Percentiles rank a stretch among this genome's conserved stretches.
Evolutionary conservation across 2,329 filamentous ascomycete species (phyloP).

Genomic region (Diaporthe capsici): DNA sequence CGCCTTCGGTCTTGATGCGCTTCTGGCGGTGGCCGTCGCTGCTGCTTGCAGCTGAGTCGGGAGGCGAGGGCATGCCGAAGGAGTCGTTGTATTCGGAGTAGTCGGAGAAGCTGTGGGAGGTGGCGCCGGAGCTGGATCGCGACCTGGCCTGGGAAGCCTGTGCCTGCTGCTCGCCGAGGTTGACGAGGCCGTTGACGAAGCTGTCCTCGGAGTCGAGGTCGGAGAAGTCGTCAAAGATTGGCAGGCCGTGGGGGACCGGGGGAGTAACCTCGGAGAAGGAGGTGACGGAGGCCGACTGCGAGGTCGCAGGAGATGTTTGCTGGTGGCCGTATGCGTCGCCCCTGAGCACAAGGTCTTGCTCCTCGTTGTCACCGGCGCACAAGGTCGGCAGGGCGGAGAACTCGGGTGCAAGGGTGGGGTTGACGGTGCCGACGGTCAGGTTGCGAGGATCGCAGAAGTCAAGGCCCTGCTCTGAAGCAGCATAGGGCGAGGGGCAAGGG

Average conservation of each 20-base stretch:
- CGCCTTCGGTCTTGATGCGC: slow-evolving; percentile 64
- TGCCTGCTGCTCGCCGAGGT: slow-evolving; percentile 68
- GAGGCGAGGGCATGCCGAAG: slow-evolving; percentile 79
- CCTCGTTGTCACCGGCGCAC: slow-evolving; percentile 74
- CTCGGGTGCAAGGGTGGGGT: slow-evolving; percentile 68
- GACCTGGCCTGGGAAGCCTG: slow-evolving; percentile 77
- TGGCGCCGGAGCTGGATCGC: slow-evolving; percentile 75
- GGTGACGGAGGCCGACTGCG: slow-evolving; percentile 46
- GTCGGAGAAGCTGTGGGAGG: slow-evolving; percentile 74
- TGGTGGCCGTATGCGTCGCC: slow-evolving; percentile 65
- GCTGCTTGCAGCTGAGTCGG: slow-evolving; percentile 65
- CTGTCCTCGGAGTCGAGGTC: slow-evolving; percentile 94
- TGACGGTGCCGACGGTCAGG: slow-evolving; percentile 77
- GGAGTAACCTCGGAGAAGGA: slow-evolving; percentile 66
- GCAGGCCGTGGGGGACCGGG: slow-evolving; percentile 70
- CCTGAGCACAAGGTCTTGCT: slow-evolving; percentile 61
- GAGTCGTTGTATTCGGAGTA: slow-evolving; percentile 58
- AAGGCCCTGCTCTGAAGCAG: slow-evolving; percentile 79
- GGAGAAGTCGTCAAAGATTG: slow-evolving; percentile 86
- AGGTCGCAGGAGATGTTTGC: slow-evolving; percentile 55
- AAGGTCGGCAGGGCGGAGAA: slow-evolving; percentile 76
- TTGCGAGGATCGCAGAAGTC: slow-evolving; percentile 95
- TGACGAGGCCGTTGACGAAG: slow-evolving; percentile 80
- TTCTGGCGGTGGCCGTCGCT: slow-evolving; percentile 68
- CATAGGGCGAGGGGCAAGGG: slow-evolving; percentile 86